phyloP scores from a whole-genome alignment of 2,329 filamentous ascomycete species.

The Cladophialophora psammophila region DNA sequence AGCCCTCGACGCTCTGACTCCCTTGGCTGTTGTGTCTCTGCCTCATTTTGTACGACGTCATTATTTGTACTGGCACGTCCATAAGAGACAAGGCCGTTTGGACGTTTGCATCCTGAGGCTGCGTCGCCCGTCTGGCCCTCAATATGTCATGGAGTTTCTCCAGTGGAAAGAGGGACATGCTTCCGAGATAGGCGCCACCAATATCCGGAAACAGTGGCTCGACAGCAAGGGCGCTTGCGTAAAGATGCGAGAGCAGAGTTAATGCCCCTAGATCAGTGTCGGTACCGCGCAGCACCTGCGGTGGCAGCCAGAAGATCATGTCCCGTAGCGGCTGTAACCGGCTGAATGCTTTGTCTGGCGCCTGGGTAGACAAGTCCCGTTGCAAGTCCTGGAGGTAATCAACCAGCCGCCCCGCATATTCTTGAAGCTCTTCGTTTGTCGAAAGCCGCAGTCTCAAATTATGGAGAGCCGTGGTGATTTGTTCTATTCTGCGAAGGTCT shows the following conservation, averaged over 20 bases:
- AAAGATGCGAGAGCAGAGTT: slow-evolving; percentile 87
- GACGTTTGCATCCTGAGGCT: slow-evolving; percentile 63
- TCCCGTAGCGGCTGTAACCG: slow-evolving; percentile 85
- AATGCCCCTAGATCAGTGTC: slow-evolving; percentile 78
- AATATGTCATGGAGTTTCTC: slow-evolving; percentile 85
- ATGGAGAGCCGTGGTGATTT: slow-evolving; percentile 69
- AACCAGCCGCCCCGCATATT: slow-evolving; percentile 72
- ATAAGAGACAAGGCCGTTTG: slow-evolving; percentile 72
- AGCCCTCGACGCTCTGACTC: slow-evolving; percentile 25
- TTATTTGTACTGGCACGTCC: slow-evolving; percentile 74
- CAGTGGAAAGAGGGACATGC: slow-evolving; percentile 78
- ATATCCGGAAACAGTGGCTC: slow-evolving; percentile 93
- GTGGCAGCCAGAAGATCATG: slow-evolving; percentile 96
- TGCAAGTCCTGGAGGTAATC: slow-evolving; percentile 76
- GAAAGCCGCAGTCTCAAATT: slow-evolving; percentile 68
- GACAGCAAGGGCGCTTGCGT: slow-evolving; percentile 84
- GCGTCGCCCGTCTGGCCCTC: slow-evolving; percentile 69
- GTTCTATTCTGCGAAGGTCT: slow-evolving; percentile 72
- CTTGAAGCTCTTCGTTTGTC: slow-evolving; percentile 72
- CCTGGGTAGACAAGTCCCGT: slow-evolving; percentile 72
- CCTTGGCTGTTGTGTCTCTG: slow-evolving; percentile 59
- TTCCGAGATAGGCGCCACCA: slow-evolving; percentile 85
- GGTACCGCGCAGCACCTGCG: slow-evolving; percentile 79
- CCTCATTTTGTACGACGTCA: slow-evolving; percentile 71
- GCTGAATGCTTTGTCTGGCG: slow-evolving; percentile 85